Conservation (phyloP, 2,329 filamentous ascomycete genomes). For the Trichoderma endophyticum region DNA sequence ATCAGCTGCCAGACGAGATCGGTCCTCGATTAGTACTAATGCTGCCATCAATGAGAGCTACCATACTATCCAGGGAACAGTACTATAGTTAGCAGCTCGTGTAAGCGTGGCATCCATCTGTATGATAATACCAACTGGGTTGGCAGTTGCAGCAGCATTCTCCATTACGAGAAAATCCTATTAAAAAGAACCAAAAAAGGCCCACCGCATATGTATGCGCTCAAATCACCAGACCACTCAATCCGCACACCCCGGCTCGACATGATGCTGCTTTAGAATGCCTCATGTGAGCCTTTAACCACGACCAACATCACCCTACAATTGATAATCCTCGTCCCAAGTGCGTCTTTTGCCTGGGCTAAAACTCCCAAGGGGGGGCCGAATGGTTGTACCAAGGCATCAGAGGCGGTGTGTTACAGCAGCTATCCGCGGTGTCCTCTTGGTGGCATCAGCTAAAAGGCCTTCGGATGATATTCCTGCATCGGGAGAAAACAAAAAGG, state of each 20-base stretch:
- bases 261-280: background rate
- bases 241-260: background rate
- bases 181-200: background rate
- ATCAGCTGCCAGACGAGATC: background rate
- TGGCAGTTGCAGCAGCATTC: background rate
- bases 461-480: background rate
- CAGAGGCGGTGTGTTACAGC: slow-evolving; percentile 14
- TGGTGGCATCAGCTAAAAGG: background rate
- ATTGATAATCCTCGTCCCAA: background rate
- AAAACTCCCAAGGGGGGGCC: background rate
- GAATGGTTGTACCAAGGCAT: background rate
- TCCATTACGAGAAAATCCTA: background rate
- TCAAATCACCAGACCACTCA: slow-evolving; percentile 13
- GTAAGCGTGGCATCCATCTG: background rate
- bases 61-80: background rate
- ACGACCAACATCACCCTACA: background rate
- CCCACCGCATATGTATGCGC: slow-evolving; percentile 9
- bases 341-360: slow-evolving; percentile 1
- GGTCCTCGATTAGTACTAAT: background rate
- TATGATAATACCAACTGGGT: background rate
- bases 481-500: background rate
- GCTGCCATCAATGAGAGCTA: background rate
- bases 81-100: background rate
- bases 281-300: background rate
- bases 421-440: slow-evolving; percentile 6